These are phyloP conservation scores for Botryobasidium botryosum DNA, from an alignment of 768 basidiomycete genomes.

Conservation along the genomic window DNA sequence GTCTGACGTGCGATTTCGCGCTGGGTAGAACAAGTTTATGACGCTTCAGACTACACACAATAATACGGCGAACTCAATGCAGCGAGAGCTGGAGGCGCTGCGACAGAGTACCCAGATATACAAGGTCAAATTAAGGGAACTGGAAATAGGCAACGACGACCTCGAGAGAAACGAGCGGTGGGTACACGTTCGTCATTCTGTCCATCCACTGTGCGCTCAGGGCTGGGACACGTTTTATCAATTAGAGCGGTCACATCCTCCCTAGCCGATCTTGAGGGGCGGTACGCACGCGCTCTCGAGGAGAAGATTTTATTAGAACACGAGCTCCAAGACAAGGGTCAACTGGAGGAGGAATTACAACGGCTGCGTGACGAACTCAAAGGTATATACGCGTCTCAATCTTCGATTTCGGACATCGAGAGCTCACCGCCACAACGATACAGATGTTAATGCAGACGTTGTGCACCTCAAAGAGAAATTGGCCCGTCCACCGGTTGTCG, in stretches of 20 bases:
- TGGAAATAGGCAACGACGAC: conserved; percentile 97
- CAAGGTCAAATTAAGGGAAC: conserved; percentile 63
- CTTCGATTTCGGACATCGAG: neutral
- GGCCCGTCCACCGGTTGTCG: too few relatives aligned
- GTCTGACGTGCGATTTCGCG: conserved; percentile 17
- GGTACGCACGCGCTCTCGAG: conserved; percentile 80
- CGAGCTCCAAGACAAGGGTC: conserved; percentile 81
- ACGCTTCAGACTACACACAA: conserved; percentile 80
- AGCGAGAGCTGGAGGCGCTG: conserved; percentile 74
- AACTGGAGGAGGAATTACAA: conserved; percentile 78
- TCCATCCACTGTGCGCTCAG: neutral
- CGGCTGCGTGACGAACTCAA: conserved; percentile 82
- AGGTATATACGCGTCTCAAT: conserved; percentile 36
- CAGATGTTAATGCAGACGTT: conserved; percentile 76
- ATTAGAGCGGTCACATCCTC: conserved; percentile 50
- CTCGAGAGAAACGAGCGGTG: conserved; percentile 81
- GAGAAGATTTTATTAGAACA: conserved; percentile 97
- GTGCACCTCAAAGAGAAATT: conserved; percentile 69
- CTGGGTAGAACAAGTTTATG: conserved; percentile 52
- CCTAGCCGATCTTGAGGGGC: conserved; percentile 68
- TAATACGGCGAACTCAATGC: conserved; percentile 75
- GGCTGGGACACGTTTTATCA: neutral
- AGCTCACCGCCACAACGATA: too few relatives aligned
- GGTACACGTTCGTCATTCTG: neutral
- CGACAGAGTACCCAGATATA: conserved; percentile 54